Conservation (phyloP, 495 filamentous ascomycete genomes). For the Penicillium roqueforti region DNA sequence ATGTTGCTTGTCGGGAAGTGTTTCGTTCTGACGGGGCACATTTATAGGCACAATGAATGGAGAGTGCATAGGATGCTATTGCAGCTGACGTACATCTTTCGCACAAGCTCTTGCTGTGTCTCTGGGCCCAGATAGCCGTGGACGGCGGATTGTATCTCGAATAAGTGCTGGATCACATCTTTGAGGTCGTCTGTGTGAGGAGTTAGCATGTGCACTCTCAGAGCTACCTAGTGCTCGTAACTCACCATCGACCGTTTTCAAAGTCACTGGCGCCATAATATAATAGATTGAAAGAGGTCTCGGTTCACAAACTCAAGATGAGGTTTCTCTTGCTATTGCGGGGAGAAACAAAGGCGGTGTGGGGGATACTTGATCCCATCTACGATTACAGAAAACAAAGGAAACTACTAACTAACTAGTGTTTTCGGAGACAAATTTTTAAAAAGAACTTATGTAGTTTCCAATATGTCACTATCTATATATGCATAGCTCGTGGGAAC, state of each 20-base stretch:
- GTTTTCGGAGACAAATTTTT: neutral
- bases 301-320: neutral
- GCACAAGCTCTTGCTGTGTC: conserved; percentile 56
- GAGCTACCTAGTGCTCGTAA: neutral
- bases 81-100: conserved; percentile 52
- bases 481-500: conserved; percentile 21
- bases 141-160: conserved; percentile 70
- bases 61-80: conserved; percentile 9
- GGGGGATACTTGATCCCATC: too few relatives aligned
- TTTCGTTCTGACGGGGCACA: neutral
- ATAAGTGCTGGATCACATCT: conserved; percentile 77
- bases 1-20: neutral
- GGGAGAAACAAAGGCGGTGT: conserved; percentile 24
- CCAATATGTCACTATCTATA: conserved; percentile 26
- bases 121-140: conserved; percentile 65
- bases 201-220: conserved; percentile 6
- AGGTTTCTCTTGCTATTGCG: conserved; percentile 10
- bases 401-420: too few relatives aligned
- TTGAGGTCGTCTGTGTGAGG: conserved; percentile 38
- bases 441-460: conserved; percentile 7
- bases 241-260: conserved; percentile 50
- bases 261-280: conserved; percentile 43
- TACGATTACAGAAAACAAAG: neutral
- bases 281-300: neutral
- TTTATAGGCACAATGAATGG: conserved; percentile 14